phyloP scores from a whole-genome alignment of 1,139 yeast species.

The Pichia sp. region DNA sequence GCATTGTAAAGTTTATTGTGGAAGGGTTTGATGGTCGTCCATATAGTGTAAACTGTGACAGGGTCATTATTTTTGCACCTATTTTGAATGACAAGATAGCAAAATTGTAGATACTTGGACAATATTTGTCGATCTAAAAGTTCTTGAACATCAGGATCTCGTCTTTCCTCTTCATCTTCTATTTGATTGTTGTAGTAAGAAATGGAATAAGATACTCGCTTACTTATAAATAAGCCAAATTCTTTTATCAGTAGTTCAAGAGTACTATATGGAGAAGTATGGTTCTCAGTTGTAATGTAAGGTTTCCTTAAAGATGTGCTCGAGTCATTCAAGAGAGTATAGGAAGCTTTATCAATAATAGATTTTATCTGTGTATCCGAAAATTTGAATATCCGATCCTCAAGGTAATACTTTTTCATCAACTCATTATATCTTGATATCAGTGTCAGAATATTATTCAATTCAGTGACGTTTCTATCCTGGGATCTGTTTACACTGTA shows the following conservation, averaged over 20 bases:
- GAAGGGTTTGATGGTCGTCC: constrained; percentile 30
- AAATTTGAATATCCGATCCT: constrained; percentile 5
- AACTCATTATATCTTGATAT: constrained; percentile 16
- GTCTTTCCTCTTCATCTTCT: not conserved
- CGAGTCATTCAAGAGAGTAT: constrained; percentile 1
- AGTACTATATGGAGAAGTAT: constrained; percentile 7
- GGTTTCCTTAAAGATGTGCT: not conserved
- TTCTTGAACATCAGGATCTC: constrained; percentile 4
- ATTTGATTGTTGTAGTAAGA: constrained; percentile 16
- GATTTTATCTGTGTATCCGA: constrained; percentile 19
- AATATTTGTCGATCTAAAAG: constrained; percentile 19
- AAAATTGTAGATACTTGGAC: constrained; percentile 26
- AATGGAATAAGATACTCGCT: constrained; percentile 16
- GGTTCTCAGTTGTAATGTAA: not conserved
- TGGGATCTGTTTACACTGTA: constrained; percentile 9
- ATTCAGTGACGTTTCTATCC: constrained; percentile 9
- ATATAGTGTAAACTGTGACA: constrained; percentile 26
- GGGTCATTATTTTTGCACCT: constrained; percentile 26
- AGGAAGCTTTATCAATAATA: constrained; percentile 21
- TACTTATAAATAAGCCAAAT: constrained; percentile 21
- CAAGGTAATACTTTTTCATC: constrained; percentile 12
- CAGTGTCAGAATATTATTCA: constrained; percentile 15
- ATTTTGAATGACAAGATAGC: constrained; percentile 28
- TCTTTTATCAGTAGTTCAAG: constrained; percentile 19
- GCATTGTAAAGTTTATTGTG: constrained; percentile 30